Evolutionary conservation across 495 filamentous ascomycete species (phyloP).

Genomic region (Penicillium malachiteum): DNA sequence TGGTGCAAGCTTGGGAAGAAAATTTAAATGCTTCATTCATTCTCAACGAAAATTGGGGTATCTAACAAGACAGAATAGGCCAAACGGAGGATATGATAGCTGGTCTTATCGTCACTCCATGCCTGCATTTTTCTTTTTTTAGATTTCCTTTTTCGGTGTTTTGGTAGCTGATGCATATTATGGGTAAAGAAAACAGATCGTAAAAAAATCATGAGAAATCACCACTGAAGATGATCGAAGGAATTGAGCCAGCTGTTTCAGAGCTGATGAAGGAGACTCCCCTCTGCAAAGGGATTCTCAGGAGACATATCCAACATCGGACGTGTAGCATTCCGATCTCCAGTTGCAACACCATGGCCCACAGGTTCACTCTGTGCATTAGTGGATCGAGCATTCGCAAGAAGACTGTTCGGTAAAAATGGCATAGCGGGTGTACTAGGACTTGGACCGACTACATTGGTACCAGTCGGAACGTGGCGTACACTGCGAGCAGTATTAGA

Average conservation of each 20-base stretch:
- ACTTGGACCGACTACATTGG: slow-evolving; percentile 17
- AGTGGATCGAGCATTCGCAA: slow-evolving; percentile 26
- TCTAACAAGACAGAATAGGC: neutral
- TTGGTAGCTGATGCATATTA: no score
- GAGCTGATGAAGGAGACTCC: slow-evolving; percentile 50
- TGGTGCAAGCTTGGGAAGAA: no score
- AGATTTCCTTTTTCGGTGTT: no score
- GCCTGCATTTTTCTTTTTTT: neutral
- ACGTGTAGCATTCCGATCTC: slow-evolving; percentile 47
- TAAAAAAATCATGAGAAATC: neutral
- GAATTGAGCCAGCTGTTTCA: slow-evolving; percentile 23
- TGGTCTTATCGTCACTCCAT: neutral
- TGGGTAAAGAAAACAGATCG: neutral
- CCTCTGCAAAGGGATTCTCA: slow-evolving; percentile 51
- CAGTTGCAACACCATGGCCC: slow-evolving; percentile 55
- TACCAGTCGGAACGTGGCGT: slow-evolving; percentile 20
- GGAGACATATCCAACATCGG: slow-evolving; percentile 58
- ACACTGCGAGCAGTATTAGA: slow-evolving; percentile 34
- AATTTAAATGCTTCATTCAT: no score
- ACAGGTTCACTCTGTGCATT: slow-evolving; percentile 23
- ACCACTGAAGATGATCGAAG: neutral
- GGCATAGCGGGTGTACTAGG: slow-evolving; percentile 22
- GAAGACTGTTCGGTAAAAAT: slow-evolving; percentile 40
- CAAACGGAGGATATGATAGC: neutral
- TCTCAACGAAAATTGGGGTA: neutral